A percentile compares a stretch with the other conserved stretches of the same genome.
Conservation (phyloP, 768 basidiomycete species). For the Cytidiella melzeri region DNA sequence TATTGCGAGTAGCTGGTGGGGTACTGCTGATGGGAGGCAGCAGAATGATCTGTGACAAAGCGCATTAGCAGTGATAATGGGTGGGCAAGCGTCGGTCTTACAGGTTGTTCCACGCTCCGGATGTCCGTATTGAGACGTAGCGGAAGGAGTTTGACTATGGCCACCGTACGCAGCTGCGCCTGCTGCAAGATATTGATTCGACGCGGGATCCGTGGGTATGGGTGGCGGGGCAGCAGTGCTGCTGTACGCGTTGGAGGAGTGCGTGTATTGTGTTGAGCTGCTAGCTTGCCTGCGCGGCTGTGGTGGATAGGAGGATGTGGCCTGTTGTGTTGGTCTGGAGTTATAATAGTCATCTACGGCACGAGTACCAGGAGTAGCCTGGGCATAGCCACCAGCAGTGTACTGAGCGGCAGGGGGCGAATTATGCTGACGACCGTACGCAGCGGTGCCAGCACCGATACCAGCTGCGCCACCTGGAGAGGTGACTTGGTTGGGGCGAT, state of each 20-base stretch:
- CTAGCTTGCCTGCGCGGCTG: constrained; percentile 35
- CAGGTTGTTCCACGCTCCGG: constrained; percentile 46
- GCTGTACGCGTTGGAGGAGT: constrained; percentile 20
- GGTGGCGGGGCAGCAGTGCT: constrained; percentile 7
- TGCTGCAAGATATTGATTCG: neutral
- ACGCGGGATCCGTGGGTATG: constrained; percentile 22
- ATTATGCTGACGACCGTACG: constrained; percentile 18
- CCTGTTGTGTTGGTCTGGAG: constrained; percentile 25
- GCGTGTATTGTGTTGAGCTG: constrained; percentile 35
- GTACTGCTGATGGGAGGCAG: constrained; percentile 44
- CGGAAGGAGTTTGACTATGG: constrained; percentile 23
- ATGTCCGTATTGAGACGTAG: constrained; percentile 43
- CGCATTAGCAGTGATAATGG: constrained; percentile 6
- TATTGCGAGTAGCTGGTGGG: constrained; percentile 36
- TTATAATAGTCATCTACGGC: constrained; percentile 75
- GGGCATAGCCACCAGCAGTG: constrained; percentile 51
- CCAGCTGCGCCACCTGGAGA: constrained; percentile 18
- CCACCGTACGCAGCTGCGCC: constrained; percentile 15
- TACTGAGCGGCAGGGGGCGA: constrained; percentile 29
- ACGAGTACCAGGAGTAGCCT: constrained; percentile 55
- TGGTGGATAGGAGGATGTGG: constrained; percentile 42
- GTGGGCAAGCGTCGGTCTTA: constrained; percentile 26
- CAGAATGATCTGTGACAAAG: constrained; percentile 43
- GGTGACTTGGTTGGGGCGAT: constrained; percentile 5
- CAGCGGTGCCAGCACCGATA: constrained; percentile 17